Base-by-base conservation (phyloP, 129 eudicot genomes). In the Pulicaria dysenterica region DNA sequence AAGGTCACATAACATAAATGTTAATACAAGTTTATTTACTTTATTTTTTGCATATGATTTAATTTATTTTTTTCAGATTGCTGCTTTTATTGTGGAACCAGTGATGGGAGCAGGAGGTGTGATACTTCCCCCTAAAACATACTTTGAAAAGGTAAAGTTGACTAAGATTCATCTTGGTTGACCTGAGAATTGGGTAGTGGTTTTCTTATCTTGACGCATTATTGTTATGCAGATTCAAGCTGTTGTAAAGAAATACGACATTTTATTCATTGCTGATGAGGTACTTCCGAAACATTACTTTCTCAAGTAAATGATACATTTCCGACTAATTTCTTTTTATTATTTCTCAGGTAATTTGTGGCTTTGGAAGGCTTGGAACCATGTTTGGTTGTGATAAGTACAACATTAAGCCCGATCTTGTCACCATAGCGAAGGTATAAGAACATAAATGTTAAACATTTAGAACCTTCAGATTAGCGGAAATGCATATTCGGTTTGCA, bases 81-180 rank as follows among this genome's bases (percentile, higher is more conserved):
- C 96, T 78, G 98, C 98, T 4, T 93, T 93, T 77, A 93, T 93
- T 70, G 98, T 96, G 8, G 96, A 93, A 79, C 98, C 98, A 11
- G 92, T 93, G 46, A 89, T 93, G 90, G 98, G 96, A 58, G 98
- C 98, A 56, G 98, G 98, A 71, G 98, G 98, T 24, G 98, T 93
- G 70, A 87, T 93, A 58, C 95, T 81, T 50, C 98, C 98, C 31
- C 98, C 98, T 11, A 89, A 92, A 80, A 87, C 91, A 36, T 93
- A 93, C 77, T 93, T 93, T 69, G 96, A 93, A 49, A 93, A 93
- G 88, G 96, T 89, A 12, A 73, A 51, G 66, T 76, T 75, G 50
- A 17, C 54, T 62, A 47, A 45, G 68, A 31, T 50, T 49, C 9
- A 4, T 40, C 37, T 53, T 37, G 8, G 8, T 54, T 24, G 31